Conservation (phyloP, 2,329 filamentous ascomycete species). For the Periconia digitata region DNA sequence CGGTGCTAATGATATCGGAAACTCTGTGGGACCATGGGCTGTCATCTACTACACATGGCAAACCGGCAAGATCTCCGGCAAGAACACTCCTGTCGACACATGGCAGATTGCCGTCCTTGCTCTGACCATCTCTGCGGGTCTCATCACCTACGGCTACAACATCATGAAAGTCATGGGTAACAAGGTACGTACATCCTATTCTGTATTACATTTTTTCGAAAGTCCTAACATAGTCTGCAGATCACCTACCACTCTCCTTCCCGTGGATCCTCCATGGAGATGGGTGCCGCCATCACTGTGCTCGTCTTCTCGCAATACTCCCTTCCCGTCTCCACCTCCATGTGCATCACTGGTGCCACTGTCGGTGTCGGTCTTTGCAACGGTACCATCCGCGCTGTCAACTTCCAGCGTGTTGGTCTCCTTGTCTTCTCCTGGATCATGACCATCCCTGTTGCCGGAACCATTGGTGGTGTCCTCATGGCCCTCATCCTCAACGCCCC, state of each 20-base stretch:
- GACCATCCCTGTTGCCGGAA: slow-evolving; percentile 64
- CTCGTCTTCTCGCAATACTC: slow-evolving; percentile 74
- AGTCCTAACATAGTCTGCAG: not conserved
- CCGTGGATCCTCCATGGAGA: slow-evolving; percentile 70
- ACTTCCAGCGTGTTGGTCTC: slow-evolving; percentile 70
- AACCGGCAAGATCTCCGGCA: slow-evolving; percentile 63
- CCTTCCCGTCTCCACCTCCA: slow-evolving; percentile 68
- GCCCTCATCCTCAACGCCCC: slow-evolving; percentile 61
- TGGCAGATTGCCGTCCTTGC: slow-evolving; percentile 77
- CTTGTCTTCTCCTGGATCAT: slow-evolving; percentile 68
- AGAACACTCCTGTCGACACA: slow-evolving; percentile 67
- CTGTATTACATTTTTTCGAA: not conserved
- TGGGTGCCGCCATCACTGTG: slow-evolving; percentile 76
- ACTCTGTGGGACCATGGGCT: slow-evolving; percentile 42
- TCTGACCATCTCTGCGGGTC: slow-evolving; percentile 62
- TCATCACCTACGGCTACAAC: slow-evolving; percentile 78
- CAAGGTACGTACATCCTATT: slow-evolving; percentile 68
- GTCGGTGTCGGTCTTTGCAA: slow-evolving; percentile 79
- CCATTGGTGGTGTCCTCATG: slow-evolving; percentile 51
- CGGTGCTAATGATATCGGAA: slow-evolving; percentile 68
- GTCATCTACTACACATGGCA: slow-evolving; percentile 42
- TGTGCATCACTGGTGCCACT: slow-evolving; percentile 78
- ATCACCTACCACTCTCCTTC: not conserved
- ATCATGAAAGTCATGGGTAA: slow-evolving; percentile 88
- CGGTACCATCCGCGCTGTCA: slow-evolving; percentile 69